Percentiles rank a stretch among this genome's conserved stretches.
Evolutionary conservation across 177 flowering plant species (phyloP).

Genomic region (Vitis hybrid): DNA sequence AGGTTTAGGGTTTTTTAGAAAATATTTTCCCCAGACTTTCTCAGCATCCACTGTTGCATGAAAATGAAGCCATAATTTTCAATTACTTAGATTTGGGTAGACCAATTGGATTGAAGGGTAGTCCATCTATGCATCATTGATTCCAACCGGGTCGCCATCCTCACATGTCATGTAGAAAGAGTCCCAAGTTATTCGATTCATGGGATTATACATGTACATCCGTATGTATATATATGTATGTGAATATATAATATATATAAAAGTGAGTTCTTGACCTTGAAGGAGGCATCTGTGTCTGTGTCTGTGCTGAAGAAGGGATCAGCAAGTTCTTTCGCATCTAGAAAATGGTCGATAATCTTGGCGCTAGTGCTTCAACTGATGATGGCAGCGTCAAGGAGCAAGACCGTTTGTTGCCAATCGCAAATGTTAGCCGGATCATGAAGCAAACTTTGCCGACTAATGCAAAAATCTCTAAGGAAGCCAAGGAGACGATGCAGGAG

Average conservation of each 20-base stretch:
- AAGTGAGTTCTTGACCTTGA: not conserved
- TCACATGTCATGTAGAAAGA: not conserved
- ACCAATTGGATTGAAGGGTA: not conserved
- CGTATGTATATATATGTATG: not conserved
- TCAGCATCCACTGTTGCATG: not conserved
- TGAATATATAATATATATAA: not conserved
- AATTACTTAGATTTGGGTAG: not conserved
- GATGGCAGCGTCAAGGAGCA: conserved; percentile 21
- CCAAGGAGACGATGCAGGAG: conserved; percentile 33
- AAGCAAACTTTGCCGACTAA: conserved; percentile 26
- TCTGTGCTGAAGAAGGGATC: not conserved
- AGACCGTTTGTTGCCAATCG: conserved; percentile 27
- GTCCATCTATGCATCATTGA: not conserved
- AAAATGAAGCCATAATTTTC: not conserved
- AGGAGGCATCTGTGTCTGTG: not conserved
- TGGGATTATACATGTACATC: not conserved
- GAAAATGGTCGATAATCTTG: conserved; percentile 16
- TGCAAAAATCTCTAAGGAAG: conserved; percentile 33
- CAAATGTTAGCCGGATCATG: conserved; percentile 35
- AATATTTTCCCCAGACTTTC: not conserved
- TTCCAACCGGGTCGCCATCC: not conserved
- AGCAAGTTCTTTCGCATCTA: not conserved
- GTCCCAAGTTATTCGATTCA: not conserved
- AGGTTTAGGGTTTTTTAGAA: not conserved
- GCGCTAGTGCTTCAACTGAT: conserved; percentile 16